A percentile compares a stretch with the other conserved stretches of the same genome.
phyloP scores from a whole-genome alignment of 345 rosid genomes.

The Euphorbia peplus region DNA sequence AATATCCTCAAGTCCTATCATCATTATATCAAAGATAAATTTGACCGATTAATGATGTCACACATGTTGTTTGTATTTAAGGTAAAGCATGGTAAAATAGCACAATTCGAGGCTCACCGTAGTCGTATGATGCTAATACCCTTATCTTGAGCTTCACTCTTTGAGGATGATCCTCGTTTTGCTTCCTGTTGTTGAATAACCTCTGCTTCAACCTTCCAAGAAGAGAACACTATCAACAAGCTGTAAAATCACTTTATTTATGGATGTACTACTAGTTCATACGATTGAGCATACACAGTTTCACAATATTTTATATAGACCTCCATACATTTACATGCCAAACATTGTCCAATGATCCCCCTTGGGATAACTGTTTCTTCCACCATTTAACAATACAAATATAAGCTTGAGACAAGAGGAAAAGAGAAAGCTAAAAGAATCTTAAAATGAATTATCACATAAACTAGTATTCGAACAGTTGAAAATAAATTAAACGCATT shows the following conservation, averaged over 20 bases:
- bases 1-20: no score
- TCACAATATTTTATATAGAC: background rate
- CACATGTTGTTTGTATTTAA: background rate
- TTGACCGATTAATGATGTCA: background rate
- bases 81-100: background rate
- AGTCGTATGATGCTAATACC: slow-evolving; percentile 64
- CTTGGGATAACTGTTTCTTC: background rate
- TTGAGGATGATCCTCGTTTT: slow-evolving; percentile 75
- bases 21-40: background rate
- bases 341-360: background rate
- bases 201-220: slow-evolving; percentile 80
- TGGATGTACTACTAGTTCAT: slow-evolving; percentile 1
- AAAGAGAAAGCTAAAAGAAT: background rate
- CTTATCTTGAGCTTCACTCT: slow-evolving; percentile 96
- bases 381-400: background rate
- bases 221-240: slow-evolving; percentile 20
- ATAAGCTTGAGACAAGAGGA: background rate
- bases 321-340: background rate
- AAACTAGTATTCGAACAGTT: background rate
- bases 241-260: background rate
- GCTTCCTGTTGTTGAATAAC: slow-evolving; percentile 57
- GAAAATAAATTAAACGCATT: background rate
- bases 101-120: slow-evolving; percentile 44
- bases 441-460: background rate
- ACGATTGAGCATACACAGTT: slow-evolving; percentile 2